Conservation (phyloP, 2,329 filamentous ascomycete genomes). For the Tolypocladium sp. region DNA sequence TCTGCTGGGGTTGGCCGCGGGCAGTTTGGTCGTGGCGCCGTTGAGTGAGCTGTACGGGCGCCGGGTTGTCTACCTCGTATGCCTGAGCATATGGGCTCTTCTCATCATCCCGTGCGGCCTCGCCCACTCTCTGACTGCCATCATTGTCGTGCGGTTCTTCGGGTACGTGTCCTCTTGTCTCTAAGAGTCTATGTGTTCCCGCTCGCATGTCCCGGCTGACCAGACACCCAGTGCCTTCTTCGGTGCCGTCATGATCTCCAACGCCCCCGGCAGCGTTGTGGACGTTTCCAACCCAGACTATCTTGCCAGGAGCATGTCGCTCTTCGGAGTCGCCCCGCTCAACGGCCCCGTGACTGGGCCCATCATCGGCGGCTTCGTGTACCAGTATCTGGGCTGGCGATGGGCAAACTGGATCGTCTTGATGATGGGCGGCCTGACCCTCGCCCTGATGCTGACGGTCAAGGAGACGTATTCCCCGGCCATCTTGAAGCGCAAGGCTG, state of each 20-base stretch:
- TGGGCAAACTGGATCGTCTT: slow-evolving; percentile 80
- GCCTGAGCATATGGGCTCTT: slow-evolving; percentile 54
- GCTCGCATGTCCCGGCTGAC: neutral
- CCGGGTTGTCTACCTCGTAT: slow-evolving; percentile 58
- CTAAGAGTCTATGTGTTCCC: neutral
- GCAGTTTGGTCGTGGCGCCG: slow-evolving; percentile 65
- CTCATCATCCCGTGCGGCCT: slow-evolving; percentile 65
- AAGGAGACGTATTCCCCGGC: slow-evolving; percentile 71
- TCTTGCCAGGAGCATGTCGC: slow-evolving; percentile 75
- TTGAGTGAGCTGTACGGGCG: slow-evolving; percentile 63
- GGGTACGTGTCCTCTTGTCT: slow-evolving; percentile 31
- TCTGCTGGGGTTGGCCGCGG: slow-evolving; percentile 62
- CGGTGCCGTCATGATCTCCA: slow-evolving; percentile 70
- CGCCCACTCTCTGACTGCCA: slow-evolving; percentile 55
- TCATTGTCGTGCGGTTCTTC: slow-evolving; percentile 68
- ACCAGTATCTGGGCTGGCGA: slow-evolving; percentile 70
- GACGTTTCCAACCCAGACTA: slow-evolving; percentile 77
- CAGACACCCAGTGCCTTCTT: slow-evolving; percentile 33
- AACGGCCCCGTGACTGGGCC: slow-evolving; percentile 51
- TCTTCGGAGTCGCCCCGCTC: slow-evolving; percentile 59
- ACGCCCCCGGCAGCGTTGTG: slow-evolving; percentile 72
- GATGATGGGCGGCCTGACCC: slow-evolving; percentile 58
- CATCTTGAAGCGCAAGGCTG: slow-evolving; percentile 59
- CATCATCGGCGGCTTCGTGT: slow-evolving; percentile 63
- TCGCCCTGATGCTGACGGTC: slow-evolving; percentile 48